These are phyloP conservation scores for Knoxdaviesia proteae DNA, from an alignment of 2,329 filamentous ascomycete genomes.

Conservation along the genomic window DNA sequence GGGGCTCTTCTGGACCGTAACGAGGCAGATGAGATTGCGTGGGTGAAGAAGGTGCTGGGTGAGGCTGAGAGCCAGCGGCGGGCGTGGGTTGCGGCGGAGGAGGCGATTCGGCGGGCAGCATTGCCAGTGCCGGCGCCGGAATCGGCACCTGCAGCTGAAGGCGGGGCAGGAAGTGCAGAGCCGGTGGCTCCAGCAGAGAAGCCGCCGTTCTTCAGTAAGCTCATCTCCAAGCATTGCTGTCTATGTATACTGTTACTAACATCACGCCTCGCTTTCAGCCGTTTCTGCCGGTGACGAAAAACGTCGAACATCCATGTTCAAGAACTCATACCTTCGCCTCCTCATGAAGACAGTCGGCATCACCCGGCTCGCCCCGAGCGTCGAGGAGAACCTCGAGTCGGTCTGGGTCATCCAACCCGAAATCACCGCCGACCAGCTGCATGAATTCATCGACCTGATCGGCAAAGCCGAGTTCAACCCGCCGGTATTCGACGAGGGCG, in stretches of 20 bases:
- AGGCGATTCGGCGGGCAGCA: slow-evolving; percentile 25
- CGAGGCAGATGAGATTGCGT: slow-evolving; percentile 54
- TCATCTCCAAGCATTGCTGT: neutral
- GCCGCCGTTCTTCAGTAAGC: slow-evolving; percentile 15
- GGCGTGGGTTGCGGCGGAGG: slow-evolving; percentile 55
- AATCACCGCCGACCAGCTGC: slow-evolving; percentile 42
- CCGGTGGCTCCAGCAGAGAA: slow-evolving; percentile 6
- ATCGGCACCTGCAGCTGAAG: neutral
- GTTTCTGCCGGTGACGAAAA: slow-evolving; percentile 44
- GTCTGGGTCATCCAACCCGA: slow-evolving; percentile 56
- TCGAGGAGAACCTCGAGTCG: slow-evolving; percentile 54
- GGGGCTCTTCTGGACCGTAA: slow-evolving; percentile 62
- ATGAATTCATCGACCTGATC: slow-evolving; percentile 48
- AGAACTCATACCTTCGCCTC: slow-evolving; percentile 70
- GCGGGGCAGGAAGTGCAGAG: slow-evolving; percentile 6
- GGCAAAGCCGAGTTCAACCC: slow-evolving; percentile 62
- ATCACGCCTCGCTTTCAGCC: slow-evolving; percentile 15
- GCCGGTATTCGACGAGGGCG: slow-evolving; percentile 54
- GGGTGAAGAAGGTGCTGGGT: slow-evolving; percentile 54
- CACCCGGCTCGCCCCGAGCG: slow-evolving; percentile 27
- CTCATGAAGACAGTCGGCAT: slow-evolving; percentile 62
- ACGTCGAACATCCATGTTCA: slow-evolving; percentile 59
- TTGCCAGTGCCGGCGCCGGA: slow-evolving; percentile 12
- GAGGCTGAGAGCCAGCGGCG: slow-evolving; percentile 52
- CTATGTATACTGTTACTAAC: slow-evolving; percentile 10